Conservation (phyloP, 805 yeast genomes). For the Debaryomyces castellii region DNA sequence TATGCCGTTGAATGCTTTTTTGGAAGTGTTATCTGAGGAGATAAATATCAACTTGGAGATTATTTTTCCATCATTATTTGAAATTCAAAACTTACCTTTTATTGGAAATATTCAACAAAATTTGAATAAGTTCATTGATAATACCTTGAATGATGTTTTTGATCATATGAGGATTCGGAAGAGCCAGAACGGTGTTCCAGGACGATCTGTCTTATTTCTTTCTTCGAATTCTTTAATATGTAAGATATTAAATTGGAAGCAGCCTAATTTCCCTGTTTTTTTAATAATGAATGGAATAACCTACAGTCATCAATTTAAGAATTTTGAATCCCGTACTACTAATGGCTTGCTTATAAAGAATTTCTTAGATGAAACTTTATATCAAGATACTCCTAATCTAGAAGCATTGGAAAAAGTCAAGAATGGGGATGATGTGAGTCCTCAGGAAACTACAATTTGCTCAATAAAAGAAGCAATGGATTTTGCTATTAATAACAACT, state of each 20-base stretch:
- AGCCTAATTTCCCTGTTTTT: constrained; percentile 95
- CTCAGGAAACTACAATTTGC: constrained; percentile 48
- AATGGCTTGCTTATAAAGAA: constrained; percentile 31
- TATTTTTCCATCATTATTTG: constrained; percentile 64
- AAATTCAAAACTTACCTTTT: constrained; percentile 38
- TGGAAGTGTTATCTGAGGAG: constrained; percentile 53
- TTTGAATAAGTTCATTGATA: constrained; percentile 75
- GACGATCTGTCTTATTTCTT: constrained; percentile 76
- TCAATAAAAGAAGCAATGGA: constrained; percentile 80
- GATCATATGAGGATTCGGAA: constrained; percentile 62
- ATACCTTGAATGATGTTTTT: constrained; percentile 68
- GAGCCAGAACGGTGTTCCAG: constrained; percentile 14
- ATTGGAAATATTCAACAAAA: constrained; percentile 45
- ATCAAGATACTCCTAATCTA: background rate
- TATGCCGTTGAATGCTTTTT: constrained; percentile 59
- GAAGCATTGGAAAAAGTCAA: constrained; percentile 17
- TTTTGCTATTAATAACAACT: constrained; percentile 78
- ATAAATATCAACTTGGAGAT: constrained; percentile 75
- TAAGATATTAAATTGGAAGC: constrained; percentile 95
- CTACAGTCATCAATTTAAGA: constrained; percentile 20
- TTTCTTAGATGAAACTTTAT: background rate
- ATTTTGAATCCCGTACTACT: constrained; percentile 40
- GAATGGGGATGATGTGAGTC: constrained; percentile 8
- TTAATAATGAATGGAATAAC: constrained; percentile 74
- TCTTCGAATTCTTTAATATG: constrained; percentile 89